Evolutionary conservation across 305 asterid species (phyloP).

Genomic region (Fraxinus albicans): DNA sequence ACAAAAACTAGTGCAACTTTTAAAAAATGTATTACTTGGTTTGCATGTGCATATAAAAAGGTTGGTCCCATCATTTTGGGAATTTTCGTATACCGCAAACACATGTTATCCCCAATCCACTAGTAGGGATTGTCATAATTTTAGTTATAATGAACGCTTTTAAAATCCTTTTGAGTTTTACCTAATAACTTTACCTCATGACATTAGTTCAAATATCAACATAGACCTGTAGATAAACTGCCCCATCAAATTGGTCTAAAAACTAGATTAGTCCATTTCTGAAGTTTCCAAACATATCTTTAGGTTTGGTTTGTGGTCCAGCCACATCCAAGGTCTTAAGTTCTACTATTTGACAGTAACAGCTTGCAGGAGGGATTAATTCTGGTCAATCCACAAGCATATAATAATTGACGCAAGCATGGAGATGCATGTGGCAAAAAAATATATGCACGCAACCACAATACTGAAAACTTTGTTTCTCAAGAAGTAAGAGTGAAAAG

Average conservation of each 20-base stretch:
- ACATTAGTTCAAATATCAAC: background rate
- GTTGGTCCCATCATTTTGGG: slow-evolving; percentile 1
- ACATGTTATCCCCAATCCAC: background rate
- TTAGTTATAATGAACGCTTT: background rate
- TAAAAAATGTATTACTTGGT: background rate
- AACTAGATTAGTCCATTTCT: background rate
- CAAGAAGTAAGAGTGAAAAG: background rate
- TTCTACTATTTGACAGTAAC: background rate
- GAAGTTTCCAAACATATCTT: background rate
- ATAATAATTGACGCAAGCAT: background rate
- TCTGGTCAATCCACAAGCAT: background rate
- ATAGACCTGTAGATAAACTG: background rate
- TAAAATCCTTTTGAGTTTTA: background rate
- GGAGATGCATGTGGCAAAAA: background rate
- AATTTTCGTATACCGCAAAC: background rate
- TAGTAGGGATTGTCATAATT: background rate
- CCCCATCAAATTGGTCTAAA: background rate
- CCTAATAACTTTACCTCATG: background rate
- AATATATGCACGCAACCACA: background rate
- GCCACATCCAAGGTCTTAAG: background rate
- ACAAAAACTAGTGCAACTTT: background rate
- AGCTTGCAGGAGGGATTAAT: background rate
- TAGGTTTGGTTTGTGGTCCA: background rate
- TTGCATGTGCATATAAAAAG: background rate
- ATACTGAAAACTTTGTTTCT: background rate